Evolutionary conservation across 805 yeast genomes (phyloP).

Genomic region (Lachancea mirantina): DNA sequence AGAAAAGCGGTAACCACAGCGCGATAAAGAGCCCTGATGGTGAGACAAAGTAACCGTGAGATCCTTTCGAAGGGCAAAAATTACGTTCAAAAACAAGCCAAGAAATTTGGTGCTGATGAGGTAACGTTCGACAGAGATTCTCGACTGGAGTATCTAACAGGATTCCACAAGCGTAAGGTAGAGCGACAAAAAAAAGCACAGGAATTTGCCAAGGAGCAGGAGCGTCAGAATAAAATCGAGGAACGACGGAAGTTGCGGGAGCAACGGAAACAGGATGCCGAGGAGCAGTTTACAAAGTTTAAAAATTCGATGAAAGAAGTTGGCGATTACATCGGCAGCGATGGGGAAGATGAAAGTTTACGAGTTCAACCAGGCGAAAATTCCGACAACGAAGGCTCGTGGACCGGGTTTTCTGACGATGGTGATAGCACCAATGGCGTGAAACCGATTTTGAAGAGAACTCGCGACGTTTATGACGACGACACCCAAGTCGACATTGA

Average conservation of each 20-base stretch:
- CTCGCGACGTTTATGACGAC: slow-evolving; percentile 28
- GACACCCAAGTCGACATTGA: slow-evolving; percentile 43
- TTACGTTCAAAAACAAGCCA: slow-evolving; percentile 62
- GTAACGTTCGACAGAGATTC: slow-evolving; percentile 76
- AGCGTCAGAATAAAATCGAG: slow-evolving; percentile 60
- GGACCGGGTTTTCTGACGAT: slow-evolving; percentile 35
- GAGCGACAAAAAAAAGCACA: slow-evolving; percentile 84
- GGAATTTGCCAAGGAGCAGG: slow-evolving; percentile 69
- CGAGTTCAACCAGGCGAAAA: slow-evolving; percentile 17
- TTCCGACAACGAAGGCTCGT: slow-evolving; percentile 27
- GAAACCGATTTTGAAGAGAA: slow-evolving; percentile 30
- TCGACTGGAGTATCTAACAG: slow-evolving; percentile 82
- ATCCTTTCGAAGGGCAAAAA: slow-evolving; percentile 81
- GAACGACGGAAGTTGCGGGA: slow-evolving; percentile 59
- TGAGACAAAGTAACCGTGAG: slow-evolving; percentile 54
- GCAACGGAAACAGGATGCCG: slow-evolving; percentile 60
- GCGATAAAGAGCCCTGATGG: slow-evolving; percentile 11
- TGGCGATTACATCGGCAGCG: slow-evolving; percentile 20
- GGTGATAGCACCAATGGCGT: slow-evolving; percentile 13
- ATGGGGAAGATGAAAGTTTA: slow-evolving; percentile 17
- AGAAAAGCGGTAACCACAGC: neutral
- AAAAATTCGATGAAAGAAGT: slow-evolving; percentile 27
- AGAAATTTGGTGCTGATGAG: slow-evolving; percentile 68
- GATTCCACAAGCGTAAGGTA: slow-evolving; percentile 89
- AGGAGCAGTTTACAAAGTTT: slow-evolving; percentile 42